Evolutionary conservation across 257 asterid species (phyloP).

Genomic region (Echites panduratus): DNA sequence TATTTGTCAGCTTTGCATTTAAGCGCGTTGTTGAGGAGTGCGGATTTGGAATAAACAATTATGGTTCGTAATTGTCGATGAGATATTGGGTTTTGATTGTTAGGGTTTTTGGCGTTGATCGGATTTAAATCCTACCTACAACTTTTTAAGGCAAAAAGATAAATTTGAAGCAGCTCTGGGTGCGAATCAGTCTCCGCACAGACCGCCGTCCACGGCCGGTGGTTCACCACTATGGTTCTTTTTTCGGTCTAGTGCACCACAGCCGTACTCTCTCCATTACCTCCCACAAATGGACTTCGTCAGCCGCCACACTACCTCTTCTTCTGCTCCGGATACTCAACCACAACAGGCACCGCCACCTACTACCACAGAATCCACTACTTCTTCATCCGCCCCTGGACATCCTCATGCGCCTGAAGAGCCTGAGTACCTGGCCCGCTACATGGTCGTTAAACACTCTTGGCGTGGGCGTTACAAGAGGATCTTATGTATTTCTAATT

Average conservation of each 20-base stretch:
- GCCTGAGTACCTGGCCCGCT: constrained; percentile 84
- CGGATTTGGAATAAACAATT: background rate
- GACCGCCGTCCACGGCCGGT: constrained; percentile 92
- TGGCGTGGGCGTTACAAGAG: constrained; percentile 99
- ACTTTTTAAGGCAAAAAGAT: background rate
- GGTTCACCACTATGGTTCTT: constrained; percentile 76
- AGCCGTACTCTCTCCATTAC: constrained; percentile 69
- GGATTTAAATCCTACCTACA: background rate
- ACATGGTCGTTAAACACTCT: constrained; percentile 82
- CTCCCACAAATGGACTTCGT: constrained; percentile 84
- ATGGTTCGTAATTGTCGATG: constrained; percentile 12
- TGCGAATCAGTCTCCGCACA: constrained; percentile 96
- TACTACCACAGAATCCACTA: constrained; percentile 31
- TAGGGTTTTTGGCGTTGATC: constrained; percentile 13
- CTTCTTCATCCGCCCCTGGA: constrained; percentile 34
- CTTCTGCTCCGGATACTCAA: constrained; percentile 35
- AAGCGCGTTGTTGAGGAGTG: background rate
- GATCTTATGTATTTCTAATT: constrained; percentile 67
- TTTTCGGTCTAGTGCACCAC: constrained; percentile 62
- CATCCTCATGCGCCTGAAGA: constrained; percentile 47
- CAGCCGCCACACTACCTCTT: constrained; percentile 53
- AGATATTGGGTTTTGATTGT: constrained; percentile 22
- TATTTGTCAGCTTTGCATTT: background rate
- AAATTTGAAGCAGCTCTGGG: constrained; percentile 94
- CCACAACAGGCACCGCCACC: constrained; percentile 24